These are phyloP conservation scores for Geotrichum armillariae DNA, from an alignment of 1,139 yeast genomes.

Conservation along the genomic window DNA sequence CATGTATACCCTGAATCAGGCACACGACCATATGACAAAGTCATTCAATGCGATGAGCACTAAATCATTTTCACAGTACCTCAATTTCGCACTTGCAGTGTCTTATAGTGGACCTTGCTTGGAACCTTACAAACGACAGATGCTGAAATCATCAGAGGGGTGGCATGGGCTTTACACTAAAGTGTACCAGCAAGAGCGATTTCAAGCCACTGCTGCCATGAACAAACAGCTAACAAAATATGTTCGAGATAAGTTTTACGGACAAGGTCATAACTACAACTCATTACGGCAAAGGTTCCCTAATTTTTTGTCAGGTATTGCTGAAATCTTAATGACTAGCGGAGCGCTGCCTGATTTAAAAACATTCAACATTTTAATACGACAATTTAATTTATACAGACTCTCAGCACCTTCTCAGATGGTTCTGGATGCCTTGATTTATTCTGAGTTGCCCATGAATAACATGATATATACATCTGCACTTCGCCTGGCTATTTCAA, in stretches of 20 bases:
- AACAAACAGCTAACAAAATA: neutral
- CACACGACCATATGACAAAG: constrained; percentile 12
- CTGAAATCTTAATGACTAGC: constrained; percentile 24
- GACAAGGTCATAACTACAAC: neutral
- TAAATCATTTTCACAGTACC: constrained; percentile 4
- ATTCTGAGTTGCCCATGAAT: constrained; percentile 28
- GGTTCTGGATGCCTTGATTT: constrained; percentile 29
- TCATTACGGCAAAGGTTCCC: constrained; percentile 3
- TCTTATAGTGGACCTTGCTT: neutral
- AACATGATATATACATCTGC: constrained; percentile 26
- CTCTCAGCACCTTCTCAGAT: constrained; percentile 31
- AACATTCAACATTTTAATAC: constrained; percentile 29
- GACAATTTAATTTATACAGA: constrained; percentile 26
- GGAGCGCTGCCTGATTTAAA: constrained; percentile 29
- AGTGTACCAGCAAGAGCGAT: constrained; percentile 6
- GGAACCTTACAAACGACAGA: neutral
- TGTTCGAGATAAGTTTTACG: neutral
- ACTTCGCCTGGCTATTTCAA: constrained; percentile 26
- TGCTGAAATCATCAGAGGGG: neutral
- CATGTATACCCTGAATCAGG: constrained; percentile 10
- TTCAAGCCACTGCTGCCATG: constrained; percentile 3
- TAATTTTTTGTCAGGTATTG: constrained; percentile 14
- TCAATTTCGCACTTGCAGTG: neutral
- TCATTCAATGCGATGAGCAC: constrained; percentile 4
- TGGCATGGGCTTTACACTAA: constrained; percentile 1